Base-by-base conservation (phyloP, 148 eudicot genomes). In the Suaeda aralocaspica region DNA sequence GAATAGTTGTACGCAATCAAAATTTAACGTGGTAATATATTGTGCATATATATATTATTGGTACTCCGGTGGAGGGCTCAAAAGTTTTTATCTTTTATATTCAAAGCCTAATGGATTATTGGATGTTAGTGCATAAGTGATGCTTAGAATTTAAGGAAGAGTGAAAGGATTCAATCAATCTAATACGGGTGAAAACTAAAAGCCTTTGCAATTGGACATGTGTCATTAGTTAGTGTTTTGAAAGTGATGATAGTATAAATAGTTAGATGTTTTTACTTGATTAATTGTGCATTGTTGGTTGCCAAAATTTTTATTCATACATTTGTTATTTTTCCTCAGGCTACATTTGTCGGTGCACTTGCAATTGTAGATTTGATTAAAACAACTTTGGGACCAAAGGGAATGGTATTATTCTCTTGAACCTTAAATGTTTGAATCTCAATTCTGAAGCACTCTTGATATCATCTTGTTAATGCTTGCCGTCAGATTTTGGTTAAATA, bases 301-400 rank as follows among this genome's bases (percentile, higher is more conserved):
- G 56, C 52, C 39, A 29, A 9, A 30, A 9, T 45, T 26, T 29
- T 12, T 59, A 11, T 4, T 60, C n/a, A n/a, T n/a, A n/a, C n/a
- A n/a, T 42, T 57, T 69, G 72, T 21, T 44, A 73, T 24, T 33
- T 53, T 63, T 29, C 1, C 41, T 26, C 59, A 94, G 99, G 84
- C 97, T 21, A 87, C 97, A 25, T 94, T 89, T 74, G 72, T 91
- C 68, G 99, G 99, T 24, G 99, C 93, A 1, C 84, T 91, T 90
- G 96, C 99, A 25, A 86, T 91, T 65, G 85, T 87, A 56, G 99
- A 94, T 84, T 79, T 94, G 83, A 87, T 94, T 56, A 94, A 94
- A 84, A 94, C 97, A 66, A 94, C 99, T 60, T 79, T 94, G 66
- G 99, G 99, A 45, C 99, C 99, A 25, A 94, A 91, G 76, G 99